Evolutionary conservation across 495 filamentous ascomycete genomes (phyloP).

Genomic region (Podospora pseudopauciseta): DNA sequence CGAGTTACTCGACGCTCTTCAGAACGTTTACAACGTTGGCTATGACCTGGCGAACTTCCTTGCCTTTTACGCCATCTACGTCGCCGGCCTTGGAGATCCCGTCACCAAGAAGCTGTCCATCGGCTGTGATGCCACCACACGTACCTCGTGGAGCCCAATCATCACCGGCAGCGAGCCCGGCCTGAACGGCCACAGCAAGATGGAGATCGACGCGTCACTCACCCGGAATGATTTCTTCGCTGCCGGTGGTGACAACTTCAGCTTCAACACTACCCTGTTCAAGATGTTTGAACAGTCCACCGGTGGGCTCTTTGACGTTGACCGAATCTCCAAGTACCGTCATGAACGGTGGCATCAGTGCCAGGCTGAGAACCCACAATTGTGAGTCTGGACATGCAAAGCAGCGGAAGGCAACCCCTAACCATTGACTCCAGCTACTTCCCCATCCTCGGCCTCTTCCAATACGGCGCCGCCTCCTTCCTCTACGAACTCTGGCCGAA

Average conservation of each 20-base stretch:
- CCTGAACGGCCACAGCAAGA: conserved; percentile 13
- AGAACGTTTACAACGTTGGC: conserved; percentile 15
- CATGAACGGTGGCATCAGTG: conserved; percentile 9
- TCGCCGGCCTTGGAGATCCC: conserved; percentile 10
- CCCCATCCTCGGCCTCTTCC: conserved; percentile 13
- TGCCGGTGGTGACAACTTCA: conserved; percentile 11
- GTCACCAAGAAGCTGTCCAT: conserved; percentile 13
- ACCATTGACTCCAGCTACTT: conserved; percentile 3
- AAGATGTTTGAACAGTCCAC: conserved; percentile 11
- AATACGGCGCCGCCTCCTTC: conserved; percentile 14
- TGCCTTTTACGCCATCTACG: conserved; percentile 13
- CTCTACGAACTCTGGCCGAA: conserved; percentile 13
- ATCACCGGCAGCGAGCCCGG: conserved; percentile 13
- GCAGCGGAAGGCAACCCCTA: neutral
- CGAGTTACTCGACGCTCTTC: conserved; percentile 10
- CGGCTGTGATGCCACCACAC: conserved; percentile 11
- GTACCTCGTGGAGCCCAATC: conserved; percentile 7
- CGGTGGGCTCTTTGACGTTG: conserved; percentile 7
- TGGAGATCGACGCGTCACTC: conserved; percentile 13
- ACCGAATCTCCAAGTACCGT: conserved; percentile 9
- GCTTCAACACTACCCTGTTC: conserved; percentile 11
- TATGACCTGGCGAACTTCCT: conserved; percentile 13
- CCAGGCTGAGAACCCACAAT: conserved; percentile 12
- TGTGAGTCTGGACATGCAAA: neutral
- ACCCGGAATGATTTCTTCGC: conserved; percentile 13